Evolutionary conservation across 1,284 basidiomycete genomes (phyloP).

Genomic region (Cystobasidiaceae sp.): DNA sequence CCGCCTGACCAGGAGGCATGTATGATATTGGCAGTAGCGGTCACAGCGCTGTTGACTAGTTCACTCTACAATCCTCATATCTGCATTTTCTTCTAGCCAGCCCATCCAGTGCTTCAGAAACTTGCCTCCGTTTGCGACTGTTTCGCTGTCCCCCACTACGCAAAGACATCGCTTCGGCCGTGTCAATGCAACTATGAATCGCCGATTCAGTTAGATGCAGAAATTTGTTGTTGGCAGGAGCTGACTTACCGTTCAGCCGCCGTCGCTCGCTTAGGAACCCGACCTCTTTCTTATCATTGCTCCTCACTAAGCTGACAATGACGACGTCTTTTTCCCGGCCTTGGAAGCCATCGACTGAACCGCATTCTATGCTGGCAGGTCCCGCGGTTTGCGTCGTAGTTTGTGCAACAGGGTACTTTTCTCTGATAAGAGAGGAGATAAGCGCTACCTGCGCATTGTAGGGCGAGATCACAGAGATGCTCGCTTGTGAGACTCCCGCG

Average conservation of each 20-base stretch:
- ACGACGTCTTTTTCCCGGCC: constrained; percentile 80
- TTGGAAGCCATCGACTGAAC: constrained; percentile 89
- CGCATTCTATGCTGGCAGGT: constrained; percentile 49
- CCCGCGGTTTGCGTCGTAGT: background rate
- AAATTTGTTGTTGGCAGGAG: background rate
- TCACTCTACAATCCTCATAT: constrained; percentile 60
- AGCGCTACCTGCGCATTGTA: constrained; percentile 89
- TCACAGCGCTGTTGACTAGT: too few relatives aligned
- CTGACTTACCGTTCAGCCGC: constrained; percentile 67
- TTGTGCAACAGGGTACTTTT: constrained; percentile 20
- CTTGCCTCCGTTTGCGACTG: constrained; percentile 70
- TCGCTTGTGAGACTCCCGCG: constrained; percentile 62
- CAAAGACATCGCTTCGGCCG: constrained; percentile 82
- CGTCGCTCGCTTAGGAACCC: constrained; percentile 88
- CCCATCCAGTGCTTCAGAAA: constrained; percentile 83
- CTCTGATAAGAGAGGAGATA: constrained; percentile 54
- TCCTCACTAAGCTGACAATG: constrained; percentile 79
- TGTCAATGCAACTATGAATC: constrained; percentile 73
- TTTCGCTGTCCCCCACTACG: constrained; percentile 83
- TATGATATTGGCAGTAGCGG: background rate
- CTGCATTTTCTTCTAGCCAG: constrained; percentile 84
- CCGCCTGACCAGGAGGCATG: background rate
- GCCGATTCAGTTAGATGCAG: background rate
- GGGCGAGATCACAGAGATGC: constrained; percentile 89
- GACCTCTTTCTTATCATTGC: constrained; percentile 74